Percentiles rank a stretch among this genome's conserved stretches.
Conservation (phyloP, 106 monocot species). For the Dendrobium nobile region DNA sequence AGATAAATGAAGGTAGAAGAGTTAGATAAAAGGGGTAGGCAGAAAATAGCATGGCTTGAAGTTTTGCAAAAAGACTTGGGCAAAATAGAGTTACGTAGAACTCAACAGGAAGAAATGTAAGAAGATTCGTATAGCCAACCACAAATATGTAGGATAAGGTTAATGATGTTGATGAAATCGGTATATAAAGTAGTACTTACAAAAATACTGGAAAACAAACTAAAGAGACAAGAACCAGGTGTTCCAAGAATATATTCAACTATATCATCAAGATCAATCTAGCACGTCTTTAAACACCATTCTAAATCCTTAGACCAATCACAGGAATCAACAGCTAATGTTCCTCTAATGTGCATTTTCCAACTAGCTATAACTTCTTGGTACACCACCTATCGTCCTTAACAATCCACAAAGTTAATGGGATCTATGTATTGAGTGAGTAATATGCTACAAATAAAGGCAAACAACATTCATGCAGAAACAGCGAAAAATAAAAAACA, state of each 20-base stretch:
- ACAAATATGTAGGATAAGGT: background rate
- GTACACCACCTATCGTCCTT: background rate
- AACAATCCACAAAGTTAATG: background rate
- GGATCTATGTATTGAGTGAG: background rate
- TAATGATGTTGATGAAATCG: background rate
- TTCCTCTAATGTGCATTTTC: background rate
- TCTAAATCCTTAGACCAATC: too few relatives aligned
- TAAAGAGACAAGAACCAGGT: background rate
- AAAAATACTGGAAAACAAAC: background rate
- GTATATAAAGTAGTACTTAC: background rate
- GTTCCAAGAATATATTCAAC: background rate
- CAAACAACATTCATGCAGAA: background rate
- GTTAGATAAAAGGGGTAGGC: background rate
- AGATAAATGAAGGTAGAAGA: background rate
- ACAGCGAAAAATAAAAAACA: background rate
- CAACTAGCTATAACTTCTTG: background rate
- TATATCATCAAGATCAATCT: background rate
- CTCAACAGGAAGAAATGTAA: background rate
- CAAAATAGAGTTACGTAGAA: background rate
- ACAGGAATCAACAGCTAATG: too few relatives aligned
- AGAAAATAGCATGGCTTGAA: background rate
- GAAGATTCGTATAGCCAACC: background rate
- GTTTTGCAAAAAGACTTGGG: background rate
- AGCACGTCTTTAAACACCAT: too few relatives aligned
- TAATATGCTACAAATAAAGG: background rate